Evolutionary conservation across 208 protist species (phyloP), one percentile per base, ranked within the genome.

Genomic region (Trypanosomatidae sp.): DNA sequence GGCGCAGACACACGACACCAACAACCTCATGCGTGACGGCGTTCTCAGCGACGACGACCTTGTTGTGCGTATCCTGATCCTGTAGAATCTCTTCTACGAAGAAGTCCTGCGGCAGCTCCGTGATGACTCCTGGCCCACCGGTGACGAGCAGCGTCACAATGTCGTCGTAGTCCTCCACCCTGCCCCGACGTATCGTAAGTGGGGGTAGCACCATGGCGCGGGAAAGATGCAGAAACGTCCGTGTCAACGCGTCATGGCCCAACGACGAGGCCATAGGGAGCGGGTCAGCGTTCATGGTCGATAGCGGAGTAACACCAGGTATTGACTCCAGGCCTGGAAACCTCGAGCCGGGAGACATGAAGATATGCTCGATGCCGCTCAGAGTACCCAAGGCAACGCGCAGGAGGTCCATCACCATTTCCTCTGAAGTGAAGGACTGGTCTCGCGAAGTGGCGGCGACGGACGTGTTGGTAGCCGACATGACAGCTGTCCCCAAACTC

Each of bases 101-200:
- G 70, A 97, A 96, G 46, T 94, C 80, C 1, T 73, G 53, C 13
- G 89, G 90, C 28, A 96, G 62, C 33, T 81, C 74, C 30, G 92
- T 97, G 62, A 96, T 84, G 47, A 97, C 83, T 25, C 91, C 94
- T 0, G 66, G 69, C 6, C 71, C 70, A 28, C 84, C 91, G 10
- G 65, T 64, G 17, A 96, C 71, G 41, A 98, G 82, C 66, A 95
- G 77, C 28, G 84, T 84, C 56, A 97, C 91, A 66, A 92, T 93
- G 64, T 95, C 89, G 67, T 98, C 94, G 78, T 96, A 97, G 74
- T 98, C 94, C 79, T 98, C 91, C 33, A 97, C 76, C 17, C 90
- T 80, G 25, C 94, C 94, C 17, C 80, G 74, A n/a, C 92, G 92
- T 22, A 96, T 71, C 44, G 73, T 62, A 22, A 96, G 81, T 25